Evolutionary conservation across 768 basidiomycete species (phyloP), one percentile per base, ranked within the genome.

Genomic region (Tephrocybe sp.): DNA sequence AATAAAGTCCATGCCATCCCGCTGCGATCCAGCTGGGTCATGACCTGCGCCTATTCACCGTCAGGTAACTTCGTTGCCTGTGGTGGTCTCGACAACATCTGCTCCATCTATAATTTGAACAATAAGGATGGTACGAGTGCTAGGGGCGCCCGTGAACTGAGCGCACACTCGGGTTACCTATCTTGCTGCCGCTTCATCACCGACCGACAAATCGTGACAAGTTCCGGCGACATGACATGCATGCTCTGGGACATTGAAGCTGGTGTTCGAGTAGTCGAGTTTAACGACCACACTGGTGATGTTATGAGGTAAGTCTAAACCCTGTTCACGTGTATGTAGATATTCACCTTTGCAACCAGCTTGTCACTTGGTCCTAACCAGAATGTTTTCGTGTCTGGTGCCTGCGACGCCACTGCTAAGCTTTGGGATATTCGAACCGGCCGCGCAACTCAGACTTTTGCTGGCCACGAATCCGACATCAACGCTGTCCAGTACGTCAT

Each of bases 181-280:
- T 89, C 86, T 62, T 99, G 96, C 77, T 99, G 96, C 74, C 84
- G 96, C 38, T 99, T 99, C 75, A 86, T 99, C 76, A 98, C 93
- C 63, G 96, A 99, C 72, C 82, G 96, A 46, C 96, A 99, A 77
- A 99, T 99, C 62, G 89, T 99, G 56, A 99, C 96, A 32, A 87
- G 84, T 61, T 98, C 95, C 31, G 96, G 96, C 48, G 96, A 99
- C 68, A 99, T 99, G 96, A 97, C 96, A 30, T 99, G 96, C 69
- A 98, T 99, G 95, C 80, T 98, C 23, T 99, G 97, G 96, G 96
- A 99, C 70, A 92, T 99, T 53, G 96, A 99, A 70, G 92, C 93
- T 20, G 97, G 96, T 57, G 93, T 96, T 1, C 77, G 96, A 55
- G 89, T 95, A n/a, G 89, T 96, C 61, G 97, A 98, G 72, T 99